Percentiles rank a stretch among this genome's conserved stretches.
phyloP scores from a whole-genome alignment of 75 land plant species.

The Pinus tabuliformis region DNA sequence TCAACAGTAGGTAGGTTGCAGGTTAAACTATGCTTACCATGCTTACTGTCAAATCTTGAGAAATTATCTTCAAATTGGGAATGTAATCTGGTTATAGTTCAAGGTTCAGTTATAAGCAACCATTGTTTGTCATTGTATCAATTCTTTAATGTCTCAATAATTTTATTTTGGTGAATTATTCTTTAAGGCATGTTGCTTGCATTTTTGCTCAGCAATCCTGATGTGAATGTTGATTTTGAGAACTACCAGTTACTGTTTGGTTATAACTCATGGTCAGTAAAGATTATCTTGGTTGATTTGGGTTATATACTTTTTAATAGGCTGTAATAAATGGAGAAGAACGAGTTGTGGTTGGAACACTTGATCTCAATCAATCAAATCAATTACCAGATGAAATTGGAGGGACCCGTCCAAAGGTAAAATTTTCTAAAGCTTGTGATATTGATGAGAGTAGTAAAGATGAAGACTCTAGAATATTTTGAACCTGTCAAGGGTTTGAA shows the following conservation, averaged over 20 bases:
- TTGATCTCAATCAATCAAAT: conserved; percentile 77
- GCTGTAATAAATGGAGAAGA: conserved; percentile 54
- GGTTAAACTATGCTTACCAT: no score
- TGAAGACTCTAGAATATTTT: no score
- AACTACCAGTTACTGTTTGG: not conserved
- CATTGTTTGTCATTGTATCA: not conserved
- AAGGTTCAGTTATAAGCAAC: not conserved
- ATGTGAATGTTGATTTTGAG: not conserved
- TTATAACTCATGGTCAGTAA: not conserved
- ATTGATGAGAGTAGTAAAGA: no score
- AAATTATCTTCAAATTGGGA: not conserved
- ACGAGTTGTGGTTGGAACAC: conserved; percentile 71
- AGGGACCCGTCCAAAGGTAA: conserved; percentile 19
- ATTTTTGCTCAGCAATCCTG: not conserved
- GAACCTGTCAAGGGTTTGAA: no score
- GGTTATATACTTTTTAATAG: not conserved
- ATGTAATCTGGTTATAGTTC: not conserved
- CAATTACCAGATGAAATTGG: conserved; percentile 74
- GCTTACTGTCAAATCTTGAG: no score
- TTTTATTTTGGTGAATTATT: not conserved
- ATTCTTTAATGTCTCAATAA: not conserved
- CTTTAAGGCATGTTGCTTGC: not conserved
- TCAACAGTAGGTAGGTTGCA: no score
- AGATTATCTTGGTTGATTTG: not conserved
- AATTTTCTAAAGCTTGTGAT: no score